These are phyloP conservation scores for Aspergillus candidus DNA, from an alignment of 2,329 filamentous ascomycete species.

Conservation along the genomic window DNA sequence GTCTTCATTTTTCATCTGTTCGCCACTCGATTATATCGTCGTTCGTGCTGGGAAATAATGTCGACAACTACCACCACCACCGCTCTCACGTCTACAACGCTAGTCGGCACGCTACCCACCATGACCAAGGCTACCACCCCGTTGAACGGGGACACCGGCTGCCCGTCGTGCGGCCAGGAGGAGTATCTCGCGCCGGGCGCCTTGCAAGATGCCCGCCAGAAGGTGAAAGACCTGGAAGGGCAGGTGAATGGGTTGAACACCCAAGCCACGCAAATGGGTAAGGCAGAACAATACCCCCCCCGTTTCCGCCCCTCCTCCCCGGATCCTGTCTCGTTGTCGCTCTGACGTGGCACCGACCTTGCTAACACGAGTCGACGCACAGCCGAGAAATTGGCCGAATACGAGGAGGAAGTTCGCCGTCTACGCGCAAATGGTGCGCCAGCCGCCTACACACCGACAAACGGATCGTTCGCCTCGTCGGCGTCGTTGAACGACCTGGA, in stretches of 20 bases:
- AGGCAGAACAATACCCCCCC: slow-evolving; percentile 11
- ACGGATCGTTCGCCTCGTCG: slow-evolving; percentile 23
- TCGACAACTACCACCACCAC: slow-evolving; percentile 19
- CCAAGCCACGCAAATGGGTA: slow-evolving; percentile 50
- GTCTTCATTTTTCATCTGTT: neutral
- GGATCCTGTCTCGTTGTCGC: neutral
- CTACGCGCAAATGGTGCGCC: slow-evolving; percentile 33
- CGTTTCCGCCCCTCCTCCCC: neutral
- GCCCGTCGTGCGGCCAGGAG: slow-evolving; percentile 37
- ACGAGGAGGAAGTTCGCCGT: slow-evolving; percentile 55
- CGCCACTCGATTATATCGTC: neutral
- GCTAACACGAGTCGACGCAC: slow-evolving; percentile 2
- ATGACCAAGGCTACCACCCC: slow-evolving; percentile 22
- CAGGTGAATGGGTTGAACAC: slow-evolving; percentile 49
- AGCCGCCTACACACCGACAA: slow-evolving; percentile 18
- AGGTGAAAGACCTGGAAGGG: slow-evolving; percentile 49
- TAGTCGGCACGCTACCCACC: slow-evolving; percentile 26
- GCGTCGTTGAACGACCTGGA: slow-evolving; percentile 18
- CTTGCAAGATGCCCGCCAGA: slow-evolving; percentile 30
- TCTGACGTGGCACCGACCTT: neutral
- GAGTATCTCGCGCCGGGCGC: slow-evolving; percentile 18
- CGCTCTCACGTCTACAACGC: slow-evolving; percentile 24
- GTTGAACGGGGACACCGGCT: slow-evolving; percentile 19
- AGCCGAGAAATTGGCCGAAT: slow-evolving; percentile 56
- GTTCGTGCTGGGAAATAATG: slow-evolving; percentile 17